phyloP scores from a whole-genome alignment of 768 basidiomycete genomes.

The Hortiboletus flavorubellus region DNA sequence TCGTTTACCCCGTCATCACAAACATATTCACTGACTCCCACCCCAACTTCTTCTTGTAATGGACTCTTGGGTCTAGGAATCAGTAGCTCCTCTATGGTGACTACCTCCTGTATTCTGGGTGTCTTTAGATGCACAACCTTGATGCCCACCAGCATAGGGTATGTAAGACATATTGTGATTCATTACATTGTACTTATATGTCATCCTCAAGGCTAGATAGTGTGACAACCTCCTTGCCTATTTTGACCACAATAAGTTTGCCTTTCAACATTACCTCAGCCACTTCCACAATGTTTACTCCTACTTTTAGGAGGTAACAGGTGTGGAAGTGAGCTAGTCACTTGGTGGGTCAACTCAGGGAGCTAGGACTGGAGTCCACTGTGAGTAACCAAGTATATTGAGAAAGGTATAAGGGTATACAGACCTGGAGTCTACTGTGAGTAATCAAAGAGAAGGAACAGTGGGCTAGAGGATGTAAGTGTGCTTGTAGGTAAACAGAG shows the following conservation, averaged over 20 bases:
- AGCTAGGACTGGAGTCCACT: too few species aligned
- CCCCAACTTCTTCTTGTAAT: conserved; percentile 1
- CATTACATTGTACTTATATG: too few species aligned
- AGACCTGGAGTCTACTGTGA: too few species aligned
- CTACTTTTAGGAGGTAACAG: too few species aligned
- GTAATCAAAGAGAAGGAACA: too few species aligned
- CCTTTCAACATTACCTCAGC: conserved; percentile 6
- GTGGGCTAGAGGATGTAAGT: too few species aligned
- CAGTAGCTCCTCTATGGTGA: conserved; percentile 14
- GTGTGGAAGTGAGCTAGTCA: too few species aligned
- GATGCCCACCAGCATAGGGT: conserved; percentile 7
- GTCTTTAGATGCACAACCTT: conserved; percentile 13
- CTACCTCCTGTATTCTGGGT: conserved; percentile 17
- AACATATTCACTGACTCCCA: neutral
- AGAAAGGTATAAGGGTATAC: too few species aligned
- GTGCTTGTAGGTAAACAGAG: too few species aligned
- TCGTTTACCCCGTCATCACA: neutral
- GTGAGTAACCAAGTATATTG: too few species aligned
- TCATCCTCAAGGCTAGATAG: neutral
- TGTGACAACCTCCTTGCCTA: conserved; percentile 2
- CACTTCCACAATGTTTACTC: conserved; percentile 8
- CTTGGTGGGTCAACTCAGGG: too few species aligned
- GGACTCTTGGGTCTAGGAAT: conserved; percentile 5
- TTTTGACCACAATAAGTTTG: conserved; percentile 31
- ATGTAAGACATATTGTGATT: neutral